Conservation (phyloP, 257 asterid species). For the Nicotiana paniculata region DNA sequence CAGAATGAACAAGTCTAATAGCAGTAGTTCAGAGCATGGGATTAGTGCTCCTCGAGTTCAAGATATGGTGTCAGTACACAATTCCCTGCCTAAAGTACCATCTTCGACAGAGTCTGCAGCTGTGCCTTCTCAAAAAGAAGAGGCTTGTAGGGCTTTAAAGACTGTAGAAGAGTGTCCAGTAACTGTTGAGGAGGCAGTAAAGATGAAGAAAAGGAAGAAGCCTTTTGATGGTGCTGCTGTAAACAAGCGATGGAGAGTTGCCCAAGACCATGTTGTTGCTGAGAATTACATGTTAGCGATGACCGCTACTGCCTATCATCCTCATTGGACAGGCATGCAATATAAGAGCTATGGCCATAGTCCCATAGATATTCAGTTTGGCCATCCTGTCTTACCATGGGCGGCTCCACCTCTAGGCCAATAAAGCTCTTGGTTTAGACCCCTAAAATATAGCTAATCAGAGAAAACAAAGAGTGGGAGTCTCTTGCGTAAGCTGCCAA, state of each 20-base stretch:
- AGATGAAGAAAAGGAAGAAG: constrained; percentile 90
- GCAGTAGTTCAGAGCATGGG: constrained; percentile 59
- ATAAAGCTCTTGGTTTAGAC: too few relatives aligned
- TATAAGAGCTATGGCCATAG: constrained; percentile 46
- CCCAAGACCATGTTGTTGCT: constrained; percentile 56
- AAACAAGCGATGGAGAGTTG: constrained; percentile 71
- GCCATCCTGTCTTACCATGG: constrained; percentile 37
- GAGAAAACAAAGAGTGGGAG: constrained; percentile 41
- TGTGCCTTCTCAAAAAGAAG: constrained; percentile 37
- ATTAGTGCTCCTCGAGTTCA: constrained; percentile 46
- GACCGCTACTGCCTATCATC: constrained; percentile 72
- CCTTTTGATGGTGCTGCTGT: constrained; percentile 36
- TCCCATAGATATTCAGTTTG: too few relatives aligned
- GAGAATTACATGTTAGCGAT: constrained; percentile 73
- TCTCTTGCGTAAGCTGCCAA: constrained; percentile 39
- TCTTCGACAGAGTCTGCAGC: constrained; percentile 56
- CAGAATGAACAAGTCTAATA: constrained; percentile 65
- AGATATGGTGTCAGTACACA: constrained; percentile 75
- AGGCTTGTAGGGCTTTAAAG: constrained; percentile 36
- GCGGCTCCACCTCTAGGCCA: too few relatives aligned
- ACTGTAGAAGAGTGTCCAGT: constrained; percentile 44
- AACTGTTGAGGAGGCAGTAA: constrained; percentile 80
- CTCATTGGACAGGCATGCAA: constrained; percentile 75
- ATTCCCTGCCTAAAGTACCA: constrained; percentile 41
- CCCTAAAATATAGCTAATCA: constrained; percentile 18